phyloP scores from a whole-genome alignment of 2,329 filamentous ascomycete species.

The Exophiala aquamarina region DNA sequence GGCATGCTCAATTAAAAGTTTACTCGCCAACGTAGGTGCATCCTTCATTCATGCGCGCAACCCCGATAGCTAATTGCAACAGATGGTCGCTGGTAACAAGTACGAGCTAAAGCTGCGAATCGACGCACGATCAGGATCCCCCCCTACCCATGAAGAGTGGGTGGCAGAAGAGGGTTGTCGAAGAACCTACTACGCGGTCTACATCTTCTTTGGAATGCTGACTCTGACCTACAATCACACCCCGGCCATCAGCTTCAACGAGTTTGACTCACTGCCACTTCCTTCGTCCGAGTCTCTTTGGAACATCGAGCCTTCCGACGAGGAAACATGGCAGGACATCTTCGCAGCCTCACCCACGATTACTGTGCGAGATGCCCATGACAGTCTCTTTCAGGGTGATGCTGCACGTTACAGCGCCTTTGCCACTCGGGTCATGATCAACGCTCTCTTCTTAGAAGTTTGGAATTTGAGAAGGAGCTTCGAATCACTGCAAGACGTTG shows the following conservation, averaged over 20 bases:
- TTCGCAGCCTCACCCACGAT: constrained; percentile 69
- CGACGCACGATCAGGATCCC: constrained; percentile 75
- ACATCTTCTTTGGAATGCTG: constrained; percentile 96
- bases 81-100: constrained; percentile 94
- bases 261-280: constrained; percentile 89
- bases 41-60: not conserved
- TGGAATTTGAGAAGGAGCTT: constrained; percentile 99
- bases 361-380: constrained; percentile 91
- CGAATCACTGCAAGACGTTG: constrained; percentile 94
- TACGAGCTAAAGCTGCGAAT: constrained; percentile 94
- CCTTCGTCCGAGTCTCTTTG: constrained; percentile 92
- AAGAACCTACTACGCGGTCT: constrained; percentile 96
- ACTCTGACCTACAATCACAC: constrained; percentile 98
- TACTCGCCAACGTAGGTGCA: constrained; percentile 72
- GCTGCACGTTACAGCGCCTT: constrained; percentile 91
- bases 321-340: constrained; percentile 79
- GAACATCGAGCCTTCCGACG: constrained; percentile 80
- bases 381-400: constrained; percentile 93
- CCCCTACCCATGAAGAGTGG: constrained; percentile 84
- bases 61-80: constrained; percentile 27
- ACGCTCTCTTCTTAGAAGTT: constrained; percentile 94
- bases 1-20: constrained; percentile 98
- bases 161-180: constrained; percentile 95
- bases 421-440: constrained; percentile 97
- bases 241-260: constrained; percentile 95